Evolutionary conservation across 805 yeast species (phyloP).

Genomic region (Metschnikowia baotianmanensis): DNA sequence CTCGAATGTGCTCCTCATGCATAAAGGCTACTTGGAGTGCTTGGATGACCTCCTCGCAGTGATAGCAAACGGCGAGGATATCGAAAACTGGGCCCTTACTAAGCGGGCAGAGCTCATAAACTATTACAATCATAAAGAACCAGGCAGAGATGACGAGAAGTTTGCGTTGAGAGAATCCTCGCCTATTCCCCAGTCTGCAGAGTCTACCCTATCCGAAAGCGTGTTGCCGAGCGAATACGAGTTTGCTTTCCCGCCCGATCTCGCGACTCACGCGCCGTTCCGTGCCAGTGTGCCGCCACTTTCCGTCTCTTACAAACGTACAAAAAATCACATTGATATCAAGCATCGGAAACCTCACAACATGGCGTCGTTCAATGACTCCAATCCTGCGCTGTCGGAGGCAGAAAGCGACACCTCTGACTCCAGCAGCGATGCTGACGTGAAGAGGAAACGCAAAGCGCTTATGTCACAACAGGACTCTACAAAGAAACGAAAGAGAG

Average conservation of each 20-base stretch:
- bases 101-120: slow-evolving; percentile 43
- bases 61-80: slow-evolving; percentile 41
- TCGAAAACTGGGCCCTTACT: slow-evolving; percentile 52
- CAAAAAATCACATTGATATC: slow-evolving; percentile 9
- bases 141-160: not conserved
- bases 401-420: slow-evolving; percentile 19
- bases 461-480: slow-evolving; percentile 6
- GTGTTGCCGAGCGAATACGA: slow-evolving; percentile 28
- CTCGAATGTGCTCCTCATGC: slow-evolving; percentile 44
- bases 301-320: slow-evolving; percentile 31
- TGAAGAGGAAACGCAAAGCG: slow-evolving; percentile 8
- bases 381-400: slow-evolving; percentile 18
- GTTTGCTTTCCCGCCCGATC: slow-evolving; percentile 30
- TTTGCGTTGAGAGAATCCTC: not conserved
- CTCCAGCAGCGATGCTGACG: slow-evolving; percentile 15
- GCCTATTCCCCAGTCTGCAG: slow-evolving; percentile 3
- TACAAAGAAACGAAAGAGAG: slow-evolving; percentile 7
- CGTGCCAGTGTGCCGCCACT: slow-evolving; percentile 38
- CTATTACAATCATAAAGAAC: slow-evolving; percentile 14
- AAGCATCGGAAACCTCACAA: slow-evolving; percentile 6
- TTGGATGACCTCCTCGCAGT: slow-evolving; percentile 51
- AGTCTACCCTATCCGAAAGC: slow-evolving; percentile 4
- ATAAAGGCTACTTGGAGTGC: slow-evolving; percentile 62
- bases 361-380: slow-evolving; percentile 1
- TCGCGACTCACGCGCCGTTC: slow-evolving; percentile 29